Evolutionary conservation across 2,329 filamentous ascomycete genomes (phyloP).

Genomic region (Penicillium hesseltinei): DNA sequence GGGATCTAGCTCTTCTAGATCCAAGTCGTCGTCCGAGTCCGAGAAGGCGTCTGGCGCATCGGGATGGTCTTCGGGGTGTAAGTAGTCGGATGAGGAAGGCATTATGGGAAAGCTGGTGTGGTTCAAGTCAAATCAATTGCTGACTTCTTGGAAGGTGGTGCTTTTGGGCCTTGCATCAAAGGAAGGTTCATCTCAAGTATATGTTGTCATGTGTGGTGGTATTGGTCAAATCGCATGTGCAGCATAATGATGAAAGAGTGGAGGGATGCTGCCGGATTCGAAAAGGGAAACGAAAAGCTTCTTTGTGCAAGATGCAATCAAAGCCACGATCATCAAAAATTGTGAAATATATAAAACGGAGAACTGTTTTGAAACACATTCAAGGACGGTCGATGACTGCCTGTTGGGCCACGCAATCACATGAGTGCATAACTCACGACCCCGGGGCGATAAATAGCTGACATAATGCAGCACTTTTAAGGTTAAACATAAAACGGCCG

Average conservation of each 20-base stretch:
- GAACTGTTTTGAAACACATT: not conserved
- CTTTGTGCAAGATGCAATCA: not conserved
- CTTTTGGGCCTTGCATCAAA: conserved; percentile 10
- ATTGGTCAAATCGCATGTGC: conserved; percentile 11
- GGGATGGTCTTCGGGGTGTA: conserved; percentile 32
- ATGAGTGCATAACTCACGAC: conserved; percentile 4
- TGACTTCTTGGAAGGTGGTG: conserved; percentile 19
- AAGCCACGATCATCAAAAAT: not conserved
- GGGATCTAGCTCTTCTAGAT: conserved; percentile 49
- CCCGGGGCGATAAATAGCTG: not conserved
- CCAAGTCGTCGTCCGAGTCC: conserved; percentile 47
- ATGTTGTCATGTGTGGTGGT: conserved; percentile 9
- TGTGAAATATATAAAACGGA: not conserved
- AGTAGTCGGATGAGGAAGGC: conserved; percentile 39
- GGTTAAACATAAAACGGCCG: not conserved
- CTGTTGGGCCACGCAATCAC: conserved; percentile 9
- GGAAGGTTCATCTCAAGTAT: conserved; percentile 21
- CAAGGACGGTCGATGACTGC: conserved; percentile 1
- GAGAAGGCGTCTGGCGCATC: conserved; percentile 35
- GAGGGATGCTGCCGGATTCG: not conserved
- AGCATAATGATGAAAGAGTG: conserved; percentile 14
- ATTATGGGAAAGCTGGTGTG: conserved; percentile 23
- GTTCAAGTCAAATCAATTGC: conserved; percentile 7
- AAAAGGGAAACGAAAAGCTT: not conserved
- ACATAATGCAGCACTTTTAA: conserved; percentile 2